phyloP scores from a whole-genome alignment of 2,329 filamentous ascomycete species.

The Colletotrichum zoysiae region DNA sequence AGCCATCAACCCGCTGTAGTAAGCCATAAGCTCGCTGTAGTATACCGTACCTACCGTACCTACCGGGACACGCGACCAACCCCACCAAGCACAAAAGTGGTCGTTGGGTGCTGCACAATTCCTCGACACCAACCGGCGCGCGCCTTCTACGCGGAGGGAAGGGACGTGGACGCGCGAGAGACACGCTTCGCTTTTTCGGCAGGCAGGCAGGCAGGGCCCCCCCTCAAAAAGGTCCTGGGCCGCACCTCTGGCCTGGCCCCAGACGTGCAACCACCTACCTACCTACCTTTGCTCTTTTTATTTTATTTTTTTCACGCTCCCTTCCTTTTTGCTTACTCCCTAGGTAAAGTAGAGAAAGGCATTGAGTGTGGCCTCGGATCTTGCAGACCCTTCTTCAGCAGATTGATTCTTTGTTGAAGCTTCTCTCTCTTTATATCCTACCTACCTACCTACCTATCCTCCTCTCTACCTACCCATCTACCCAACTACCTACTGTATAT shows the following conservation, averaged over 20 bases:
- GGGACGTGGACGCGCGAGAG: constrained; percentile 25
- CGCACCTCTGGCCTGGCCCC: constrained; percentile 45
- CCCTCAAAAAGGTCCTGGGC: constrained; percentile 48
- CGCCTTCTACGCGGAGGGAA: constrained; percentile 25
- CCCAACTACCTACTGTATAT: neutral
- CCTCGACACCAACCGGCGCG: constrained; percentile 14
- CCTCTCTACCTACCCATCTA: neutral
- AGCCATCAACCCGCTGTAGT: neutral
- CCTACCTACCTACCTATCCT: constrained; percentile 2
- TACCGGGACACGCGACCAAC: neutral
- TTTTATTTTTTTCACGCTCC: neutral
- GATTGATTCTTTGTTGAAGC: constrained; percentile 14
- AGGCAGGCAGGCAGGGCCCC: constrained; percentile 19
- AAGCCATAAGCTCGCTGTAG: too few species aligned
- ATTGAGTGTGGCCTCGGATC: constrained; percentile 4
- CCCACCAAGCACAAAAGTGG: neutral
- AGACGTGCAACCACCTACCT: constrained; percentile 46
- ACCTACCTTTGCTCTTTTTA: constrained; percentile 37
- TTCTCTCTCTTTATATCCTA: constrained; percentile 4
- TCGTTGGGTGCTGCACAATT: neutral
- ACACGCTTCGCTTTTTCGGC: constrained; percentile 28
- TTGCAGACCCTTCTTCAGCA: constrained; percentile 16
- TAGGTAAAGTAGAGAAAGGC: neutral
- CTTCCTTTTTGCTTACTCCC: neutral
- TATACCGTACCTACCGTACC: too few species aligned